phyloP scores from a whole-genome alignment of 192 early-diverging fungal genomes.

The Coemansia reversa region DNA sequence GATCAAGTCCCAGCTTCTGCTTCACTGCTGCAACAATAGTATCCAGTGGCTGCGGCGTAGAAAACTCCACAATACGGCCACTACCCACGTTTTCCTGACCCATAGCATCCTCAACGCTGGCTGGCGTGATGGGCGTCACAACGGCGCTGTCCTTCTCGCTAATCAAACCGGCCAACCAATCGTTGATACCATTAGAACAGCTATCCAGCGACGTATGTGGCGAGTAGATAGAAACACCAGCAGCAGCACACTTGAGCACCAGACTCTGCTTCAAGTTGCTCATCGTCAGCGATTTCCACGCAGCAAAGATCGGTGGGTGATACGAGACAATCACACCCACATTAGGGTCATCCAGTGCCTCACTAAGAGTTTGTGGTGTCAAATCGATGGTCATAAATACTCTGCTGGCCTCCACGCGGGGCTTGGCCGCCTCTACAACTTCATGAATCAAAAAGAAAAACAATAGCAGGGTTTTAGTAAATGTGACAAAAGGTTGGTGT shows the following conservation, averaged over 20 bases:
- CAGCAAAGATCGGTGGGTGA: constrained; percentile 88
- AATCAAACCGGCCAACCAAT: constrained; percentile 79
- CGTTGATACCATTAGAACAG: constrained; percentile 77
- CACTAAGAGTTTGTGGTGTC: constrained; percentile 71
- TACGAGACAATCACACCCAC: constrained; percentile 91
- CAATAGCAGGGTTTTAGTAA: background rate
- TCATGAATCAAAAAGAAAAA: constrained; percentile 3
- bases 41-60: constrained; percentile 18
- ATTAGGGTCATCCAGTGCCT: constrained; percentile 68
- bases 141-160: constrained; percentile 11
- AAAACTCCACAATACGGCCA: constrained; percentile 35
- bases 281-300: constrained; percentile 75
- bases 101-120: constrained; percentile 18
- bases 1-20: constrained; percentile 60
- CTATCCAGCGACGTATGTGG: constrained; percentile 91
- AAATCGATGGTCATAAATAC: constrained; percentile 95
- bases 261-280: constrained; percentile 78
- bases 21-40: constrained; percentile 33
- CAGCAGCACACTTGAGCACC: constrained; percentile 77
- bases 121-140: constrained; percentile 47
- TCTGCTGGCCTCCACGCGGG: constrained; percentile 62
- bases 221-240: constrained; percentile 82
- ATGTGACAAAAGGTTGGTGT: constrained; percentile 3
- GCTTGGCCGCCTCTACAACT: constrained; percentile 76
- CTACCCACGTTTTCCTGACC: constrained; percentile 44